phyloP scores from a whole-genome alignment of 139 green algal species.

The Monoraphidium neglectum region DNA sequence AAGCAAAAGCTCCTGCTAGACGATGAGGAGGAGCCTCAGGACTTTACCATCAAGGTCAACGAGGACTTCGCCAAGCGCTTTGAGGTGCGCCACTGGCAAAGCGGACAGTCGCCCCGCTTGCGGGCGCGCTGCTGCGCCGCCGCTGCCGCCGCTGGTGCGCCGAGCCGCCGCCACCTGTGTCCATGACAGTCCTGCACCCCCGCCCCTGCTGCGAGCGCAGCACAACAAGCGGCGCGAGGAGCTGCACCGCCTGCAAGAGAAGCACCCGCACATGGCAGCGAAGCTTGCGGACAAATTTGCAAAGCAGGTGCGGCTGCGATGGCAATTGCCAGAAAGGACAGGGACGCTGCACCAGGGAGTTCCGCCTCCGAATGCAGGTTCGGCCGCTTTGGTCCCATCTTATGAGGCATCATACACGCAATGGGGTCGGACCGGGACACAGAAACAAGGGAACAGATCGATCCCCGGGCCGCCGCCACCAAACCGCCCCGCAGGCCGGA shows the following conservation, averaged over 20 bases:
- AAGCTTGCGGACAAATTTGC: conserved; percentile 39
- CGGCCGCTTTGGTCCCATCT: background rate
- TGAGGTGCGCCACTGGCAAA: conserved; percentile 47
- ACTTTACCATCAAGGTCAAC: conserved; percentile 61
- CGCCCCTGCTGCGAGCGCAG: conserved; percentile 37
- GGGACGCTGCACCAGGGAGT: background rate
- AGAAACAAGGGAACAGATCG: too few species aligned
- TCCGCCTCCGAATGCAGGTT: background rate
- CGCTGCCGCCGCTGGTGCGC: background rate
- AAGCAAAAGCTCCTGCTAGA: conserved; percentile 54
- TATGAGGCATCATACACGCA: background rate
- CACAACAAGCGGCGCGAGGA: conserved; percentile 85
- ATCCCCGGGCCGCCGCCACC: background rate
- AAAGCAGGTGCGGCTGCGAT: background rate
- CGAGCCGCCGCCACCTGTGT: background rate
- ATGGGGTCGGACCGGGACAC: background rate
- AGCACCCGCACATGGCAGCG: conserved; percentile 74
- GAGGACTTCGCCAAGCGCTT: conserved; percentile 71
- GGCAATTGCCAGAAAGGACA: too few species aligned
- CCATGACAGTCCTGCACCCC: background rate
- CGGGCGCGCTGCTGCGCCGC: background rate
- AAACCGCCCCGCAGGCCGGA: too few species aligned
- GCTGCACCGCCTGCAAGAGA: conserved; percentile 79
- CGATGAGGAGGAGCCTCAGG: conserved; percentile 40
- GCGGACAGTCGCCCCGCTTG: background rate